Base-by-base conservation (phyloP, 768 basidiomycete genomes). In the Terana coerulea region DNA sequence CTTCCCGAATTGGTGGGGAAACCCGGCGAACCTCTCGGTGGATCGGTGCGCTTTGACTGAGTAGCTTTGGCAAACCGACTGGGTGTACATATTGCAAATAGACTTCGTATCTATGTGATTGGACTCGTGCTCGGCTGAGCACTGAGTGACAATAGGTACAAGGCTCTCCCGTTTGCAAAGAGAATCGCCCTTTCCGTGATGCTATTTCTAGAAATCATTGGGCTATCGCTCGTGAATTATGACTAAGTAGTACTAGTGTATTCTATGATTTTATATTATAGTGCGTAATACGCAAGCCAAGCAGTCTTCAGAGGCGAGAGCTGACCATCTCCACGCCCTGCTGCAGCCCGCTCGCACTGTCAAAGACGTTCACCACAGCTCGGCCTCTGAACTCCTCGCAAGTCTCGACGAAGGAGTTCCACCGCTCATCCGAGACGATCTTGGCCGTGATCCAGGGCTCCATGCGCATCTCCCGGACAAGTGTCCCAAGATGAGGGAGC, bases 1-100 rank as follows among this genome's bases (percentile, higher is more conserved):
- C 14, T 77, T 77, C 62, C 76, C 76, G 1, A 64, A 59, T 52
- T 79, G 78, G 78, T 79, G 63, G 70, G 72, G 72, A 21, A 73
- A 73, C 54, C 66, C 67, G 19, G 66, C 55, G 8, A 66, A 61
- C 37, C 55, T 68, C 22, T 71, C 69, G 17, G 72, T 66, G 5
- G 71, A 73, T 54, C 53, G 69, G 40, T 72, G 72, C 50, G 68
- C 63, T 41, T 59, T 64, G 34, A 64, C 66, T n/a, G n/a, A n/a
- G n/a, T n/a, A n/a, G n/a, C n/a, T n/a, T n/a, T n/a, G 9, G 49
- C n/a, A n/a, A n/a, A n/a, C n/a, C n/a, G n/a, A n/a, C n/a, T n/a
- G n/a, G n/a, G n/a, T n/a, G n/a, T n/a, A n/a, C n/a, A n/a, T n/a
- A n/a, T n/a, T n/a, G n/a, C n/a, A n/a, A n/a, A n/a, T n/a, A n/a